phyloP scores from a whole-genome alignment of 805 yeast species.

The Nakazawaea laoshanensis region DNA sequence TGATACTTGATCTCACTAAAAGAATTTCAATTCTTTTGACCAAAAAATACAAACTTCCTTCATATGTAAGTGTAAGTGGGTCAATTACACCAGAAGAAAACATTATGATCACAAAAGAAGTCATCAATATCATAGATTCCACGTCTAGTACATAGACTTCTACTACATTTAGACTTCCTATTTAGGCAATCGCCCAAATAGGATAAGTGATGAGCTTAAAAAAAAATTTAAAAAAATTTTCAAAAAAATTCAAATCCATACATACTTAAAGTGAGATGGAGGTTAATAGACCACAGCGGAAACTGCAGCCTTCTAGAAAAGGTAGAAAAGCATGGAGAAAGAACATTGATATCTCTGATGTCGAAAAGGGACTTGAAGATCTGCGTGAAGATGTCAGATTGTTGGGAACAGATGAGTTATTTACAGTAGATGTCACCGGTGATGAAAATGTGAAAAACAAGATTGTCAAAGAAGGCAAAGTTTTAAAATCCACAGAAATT shows the following conservation, averaged over 20 bases:
- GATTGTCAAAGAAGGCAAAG: slow-evolving; percentile 28
- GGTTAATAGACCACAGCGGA: slow-evolving; percentile 45
- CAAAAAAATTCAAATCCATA: too few relatives aligned
- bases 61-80: slow-evolving; percentile 38
- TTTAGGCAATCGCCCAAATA: too few relatives aligned
- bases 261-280: too few relatives aligned
- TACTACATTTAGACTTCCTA: too few relatives aligned
- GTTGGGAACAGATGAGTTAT: slow-evolving; percentile 43
- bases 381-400: slow-evolving; percentile 53
- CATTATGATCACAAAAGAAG: slow-evolving; percentile 18
- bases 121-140: slow-evolving; percentile 13
- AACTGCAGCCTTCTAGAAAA: slow-evolving; percentile 74
- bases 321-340: slow-evolving; percentile 92
- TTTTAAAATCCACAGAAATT: slow-evolving; percentile 43
- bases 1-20: slow-evolving; percentile 31
- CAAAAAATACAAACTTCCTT: slow-evolving; percentile 30
- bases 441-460: slow-evolving; percentile 34
- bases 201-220: too few relatives aligned
- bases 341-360: slow-evolving; percentile 78
- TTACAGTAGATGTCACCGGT: slow-evolving; percentile 62
- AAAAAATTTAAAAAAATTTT: too few relatives aligned
- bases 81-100: slow-evolving; percentile 25
- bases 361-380: slow-evolving; percentile 63
- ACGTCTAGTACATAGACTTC: too few relatives aligned
- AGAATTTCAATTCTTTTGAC: slow-evolving; percentile 32